Conservation (phyloP, 441 rosid species). For the Eruca vesicaria region DNA sequence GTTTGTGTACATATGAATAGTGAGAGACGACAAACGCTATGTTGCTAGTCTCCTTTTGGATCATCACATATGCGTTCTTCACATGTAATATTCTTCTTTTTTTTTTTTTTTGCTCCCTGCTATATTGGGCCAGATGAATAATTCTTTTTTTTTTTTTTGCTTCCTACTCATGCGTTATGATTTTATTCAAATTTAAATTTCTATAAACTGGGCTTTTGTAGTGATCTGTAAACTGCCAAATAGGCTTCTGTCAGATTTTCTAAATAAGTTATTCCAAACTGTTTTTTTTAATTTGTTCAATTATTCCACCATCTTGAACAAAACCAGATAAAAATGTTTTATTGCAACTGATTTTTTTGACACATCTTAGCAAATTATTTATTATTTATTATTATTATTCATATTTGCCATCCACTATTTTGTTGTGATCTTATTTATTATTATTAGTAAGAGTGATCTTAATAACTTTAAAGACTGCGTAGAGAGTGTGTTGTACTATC, state of each 20-base stretch:
- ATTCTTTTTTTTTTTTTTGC: background rate
- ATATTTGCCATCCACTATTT: background rate
- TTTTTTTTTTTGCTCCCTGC: background rate
- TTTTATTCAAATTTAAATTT: background rate
- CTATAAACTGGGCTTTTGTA: too few relatives aligned
- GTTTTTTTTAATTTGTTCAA: background rate
- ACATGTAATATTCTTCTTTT: slow-evolving; percentile 29
- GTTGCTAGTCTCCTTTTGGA: slow-evolving; percentile 25
- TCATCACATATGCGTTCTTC: slow-evolving; percentile 17
- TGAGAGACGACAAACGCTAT: slow-evolving; percentile 20
- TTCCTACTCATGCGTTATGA: background rate
- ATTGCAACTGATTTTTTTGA: background rate
- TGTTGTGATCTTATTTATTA: background rate
- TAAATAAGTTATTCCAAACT: background rate
- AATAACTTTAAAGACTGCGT: background rate
- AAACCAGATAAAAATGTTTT: background rate
- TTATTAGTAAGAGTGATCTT: too few relatives aligned
- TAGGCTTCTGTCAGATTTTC: too few relatives aligned
- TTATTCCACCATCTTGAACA: background rate
- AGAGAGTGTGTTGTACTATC: slow-evolving; percentile 2
- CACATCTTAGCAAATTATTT: background rate
- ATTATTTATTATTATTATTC: background rate
- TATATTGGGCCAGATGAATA: slow-evolving; percentile 11
- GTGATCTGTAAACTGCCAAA: too few relatives aligned
- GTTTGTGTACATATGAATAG: slow-evolving; percentile 30